Evolutionary conservation across 2,329 filamentous ascomycete species (phyloP), one percentile per base, ranked within the genome.

Genomic region (Coniella vitis): DNA sequence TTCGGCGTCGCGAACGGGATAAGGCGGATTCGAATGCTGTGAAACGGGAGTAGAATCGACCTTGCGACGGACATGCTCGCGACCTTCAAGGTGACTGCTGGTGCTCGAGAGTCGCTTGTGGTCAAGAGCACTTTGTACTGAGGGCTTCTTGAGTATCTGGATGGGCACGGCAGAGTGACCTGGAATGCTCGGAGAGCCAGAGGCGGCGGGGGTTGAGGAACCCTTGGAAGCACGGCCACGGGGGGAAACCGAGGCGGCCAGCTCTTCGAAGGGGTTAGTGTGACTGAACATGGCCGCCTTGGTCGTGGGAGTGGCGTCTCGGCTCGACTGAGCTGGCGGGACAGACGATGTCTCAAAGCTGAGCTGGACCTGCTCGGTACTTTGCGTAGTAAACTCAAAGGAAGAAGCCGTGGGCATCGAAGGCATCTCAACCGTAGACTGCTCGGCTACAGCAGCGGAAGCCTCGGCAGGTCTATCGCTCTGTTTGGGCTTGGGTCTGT

Each of bases 401-500:
- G 62, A 52, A n/a, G 25, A 40, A 16, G 51, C 44, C 13, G 49
- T 45, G 1, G 52, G 52, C 2, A 54, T 49, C 14, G 45, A 5
- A 32, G 52, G 41, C 10, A 54, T 54, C 22, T 57, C 56, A 3
- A 72, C 73, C 52, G 73, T 69, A 21, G 70, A 66, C 47, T 71
- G 69, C 19, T 69, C 63, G 25, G 25, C 25, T 12, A 67, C 59
- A 53, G 76, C 73, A 12, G 39, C 51, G 4, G 45, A 39, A 22
- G 44, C 47, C 14, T 48, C 51, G 25, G 37, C 36, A 61, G 53
- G 71, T 45, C 69, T 68, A 40, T 82, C 78, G 41, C 69, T 72
- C 63, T 84, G 80, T 50, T 74, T 72, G 12, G 81, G 80, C 68
- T 84, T 90, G 45, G 86, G 83, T 42, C 86, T 83, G 61, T 90